Evolutionary conservation across 2,329 filamentous ascomycete genomes (phyloP), one percentile per base, ranked within the genome.

Genomic region (Alternaria sp.): DNA sequence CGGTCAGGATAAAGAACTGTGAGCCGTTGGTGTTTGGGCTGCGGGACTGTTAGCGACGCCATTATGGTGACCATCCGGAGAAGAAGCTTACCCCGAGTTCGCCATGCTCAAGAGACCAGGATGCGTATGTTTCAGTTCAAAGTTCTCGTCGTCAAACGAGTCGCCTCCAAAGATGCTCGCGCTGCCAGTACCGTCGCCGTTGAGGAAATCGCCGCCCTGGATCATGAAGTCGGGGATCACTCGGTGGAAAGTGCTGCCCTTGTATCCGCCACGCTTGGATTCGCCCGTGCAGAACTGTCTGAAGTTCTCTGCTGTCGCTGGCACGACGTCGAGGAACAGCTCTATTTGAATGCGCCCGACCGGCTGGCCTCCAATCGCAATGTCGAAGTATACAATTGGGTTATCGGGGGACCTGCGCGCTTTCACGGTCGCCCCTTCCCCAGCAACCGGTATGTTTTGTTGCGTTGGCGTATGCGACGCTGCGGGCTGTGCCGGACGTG

Each of bases 151-250:
- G 72, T 90, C 91, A 69, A 96, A 96, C 5, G 57, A 62, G 67
- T 94, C 90, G 42, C 83, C 87, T 10, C 91, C 92, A 92, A 92
- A 96, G 71, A 96, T 96, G 66, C 89, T 92, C 76, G 95, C 91
- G 36, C 92, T 92, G 39, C 92, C 92, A 0, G 92, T 96, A 3
- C 92, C 92, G 71, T 96, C 91, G 3, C 92, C 92, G 4, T 49
- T 51, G 1, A 94, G 79, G 0, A 92, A 92, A 73, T 96, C 92
- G 49, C 92, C 92, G 24, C 86, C 86, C 73, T 92, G 92, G 58
- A 98, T 96, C 95, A 98, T 98, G 80, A 98, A 98, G 73, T 97
- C 97, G 56, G 90, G 88, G 68, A 99, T 98, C 11, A 96, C 88
- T 72, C 92, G 91, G 86, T 96, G 92, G 88, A 95, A 96, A 63